Evolutionary conservation across 2,329 filamentous ascomycete genomes (phyloP).

Genomic region (Dothiorella sarmentorum): DNA sequence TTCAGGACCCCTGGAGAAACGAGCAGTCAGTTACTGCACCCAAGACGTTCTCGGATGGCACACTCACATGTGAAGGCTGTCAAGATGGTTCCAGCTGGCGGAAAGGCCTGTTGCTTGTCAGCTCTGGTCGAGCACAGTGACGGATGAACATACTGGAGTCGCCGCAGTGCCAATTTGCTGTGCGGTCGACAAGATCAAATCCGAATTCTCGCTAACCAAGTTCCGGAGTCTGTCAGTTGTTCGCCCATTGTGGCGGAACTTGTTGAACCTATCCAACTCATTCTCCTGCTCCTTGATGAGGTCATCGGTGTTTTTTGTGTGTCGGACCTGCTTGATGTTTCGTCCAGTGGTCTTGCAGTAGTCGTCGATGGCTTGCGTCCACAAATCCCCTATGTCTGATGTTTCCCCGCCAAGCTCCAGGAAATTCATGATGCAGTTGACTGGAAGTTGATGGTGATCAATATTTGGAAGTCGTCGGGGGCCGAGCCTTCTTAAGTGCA

Average conservation of each 20-base stretch:
- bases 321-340: constrained; percentile 19
- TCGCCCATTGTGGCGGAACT: constrained; percentile 17
- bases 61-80: constrained; percentile 23
- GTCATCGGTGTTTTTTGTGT: constrained; percentile 16
- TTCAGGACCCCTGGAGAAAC: neutral
- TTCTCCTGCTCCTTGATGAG: constrained; percentile 13
- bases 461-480: neutral
- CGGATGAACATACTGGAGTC: constrained; percentile 5
- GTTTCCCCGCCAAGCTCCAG: neutral
- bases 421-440: neutral
- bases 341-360: constrained; percentile 20
- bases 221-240: constrained; percentile 20
- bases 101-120: neutral
- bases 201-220: constrained; percentile 21
- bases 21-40: neutral
- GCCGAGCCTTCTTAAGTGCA: neutral
- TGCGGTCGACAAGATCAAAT: constrained; percentile 22
- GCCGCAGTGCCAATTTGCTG: constrained; percentile 21
- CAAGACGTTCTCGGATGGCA: constrained; percentile 9
- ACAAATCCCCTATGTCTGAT: constrained; percentile 22
- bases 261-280: constrained; percentile 19
- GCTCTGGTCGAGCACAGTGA: neutral
- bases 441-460: neutral
- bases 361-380: constrained; percentile 21
- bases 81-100: constrained; percentile 10